Evolutionary conservation across 768 basidiomycete species (phyloP), one percentile per base, ranked within the genome.

Genomic region (Lanmaoa pseudosensibilis): DNA sequence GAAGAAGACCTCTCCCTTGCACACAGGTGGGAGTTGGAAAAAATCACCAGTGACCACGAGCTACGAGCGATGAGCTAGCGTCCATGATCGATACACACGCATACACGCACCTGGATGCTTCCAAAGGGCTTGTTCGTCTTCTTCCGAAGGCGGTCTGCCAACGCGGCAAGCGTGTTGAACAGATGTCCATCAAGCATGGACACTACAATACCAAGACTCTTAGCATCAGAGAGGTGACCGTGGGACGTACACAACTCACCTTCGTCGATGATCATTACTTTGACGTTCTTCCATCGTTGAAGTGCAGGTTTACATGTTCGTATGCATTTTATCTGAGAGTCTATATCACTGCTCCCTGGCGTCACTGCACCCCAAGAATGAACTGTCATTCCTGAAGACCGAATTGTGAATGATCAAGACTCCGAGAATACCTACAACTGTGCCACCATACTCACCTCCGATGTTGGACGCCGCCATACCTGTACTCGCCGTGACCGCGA

Each of bases 121-220:
- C 86, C 87, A 55, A 87, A 88, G 0, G 86, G 84, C 33, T 70
- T 73, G 18, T 66, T 65, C 0, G 74, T 70, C 43, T 79, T 81
- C 63, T 81, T 80, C 7, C 85, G 78, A 8, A 88, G 65, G 32
- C 75, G 71, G 37, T 71, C 67, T 1, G 83, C 86, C 30, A 88
- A 71, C 19, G 75, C 72, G 13, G 78, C 77, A 5, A 88, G 76
- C 54, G 80, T 86, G 61, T 88, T 81, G 52, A 87, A 85, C 13
- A 83, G 61, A 19, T 77, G 68, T 1, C 80, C 86, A 61, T 88
- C 85, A 15, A 89, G 78, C 87, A 88, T 88, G 1, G 87, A 88
- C 1, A 86, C 85, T 88, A 43, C 3, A 45, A 27, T 27, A 21
- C 5, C 38, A 23, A 25, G 2, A 47, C 10, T 4, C 2, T 54